Evolutionary conservation across 306 rosid genomes (phyloP).

Genomic region (Quercus parvula): DNA sequence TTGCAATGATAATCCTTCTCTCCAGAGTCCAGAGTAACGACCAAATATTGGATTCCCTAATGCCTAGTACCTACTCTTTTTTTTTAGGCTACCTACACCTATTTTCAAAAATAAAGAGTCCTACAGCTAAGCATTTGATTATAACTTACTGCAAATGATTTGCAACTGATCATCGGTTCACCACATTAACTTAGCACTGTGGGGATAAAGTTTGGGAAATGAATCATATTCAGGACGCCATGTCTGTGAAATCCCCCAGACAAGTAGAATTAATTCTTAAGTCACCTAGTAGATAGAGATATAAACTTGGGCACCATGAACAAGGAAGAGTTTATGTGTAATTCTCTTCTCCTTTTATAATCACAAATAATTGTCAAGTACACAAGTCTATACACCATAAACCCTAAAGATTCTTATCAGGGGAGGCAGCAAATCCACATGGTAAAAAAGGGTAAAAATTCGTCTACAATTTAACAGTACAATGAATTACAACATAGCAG

Average conservation of each 20-base stretch:
- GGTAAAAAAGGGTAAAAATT: background rate
- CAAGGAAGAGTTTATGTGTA: background rate
- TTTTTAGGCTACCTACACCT: too few relatives aligned
- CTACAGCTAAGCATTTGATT: background rate
- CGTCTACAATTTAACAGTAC: background rate
- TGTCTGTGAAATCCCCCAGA: background rate
- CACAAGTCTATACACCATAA: slow-evolving; percentile 38
- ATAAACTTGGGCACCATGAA: background rate
- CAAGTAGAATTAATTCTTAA: background rate
- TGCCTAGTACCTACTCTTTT: too few relatives aligned
- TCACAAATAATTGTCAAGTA: slow-evolving; percentile 6
- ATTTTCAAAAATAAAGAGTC: background rate
- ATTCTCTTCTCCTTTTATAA: slow-evolving; percentile 10
- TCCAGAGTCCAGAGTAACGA: background rate
- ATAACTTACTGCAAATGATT: background rate
- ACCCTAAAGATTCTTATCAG: background rate
- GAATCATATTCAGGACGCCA: background rate
- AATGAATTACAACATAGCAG: slow-evolving; percentile 21
- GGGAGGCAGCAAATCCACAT: background rate
- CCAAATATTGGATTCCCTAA: background rate
- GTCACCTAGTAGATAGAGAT: background rate
- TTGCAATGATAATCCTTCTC: background rate
- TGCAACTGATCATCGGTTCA: background rate
- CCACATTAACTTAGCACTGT: background rate
- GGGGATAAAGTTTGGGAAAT: background rate